Conservation (phyloP, 805 yeast species). For the Isabelozyma heimii region DNA sequence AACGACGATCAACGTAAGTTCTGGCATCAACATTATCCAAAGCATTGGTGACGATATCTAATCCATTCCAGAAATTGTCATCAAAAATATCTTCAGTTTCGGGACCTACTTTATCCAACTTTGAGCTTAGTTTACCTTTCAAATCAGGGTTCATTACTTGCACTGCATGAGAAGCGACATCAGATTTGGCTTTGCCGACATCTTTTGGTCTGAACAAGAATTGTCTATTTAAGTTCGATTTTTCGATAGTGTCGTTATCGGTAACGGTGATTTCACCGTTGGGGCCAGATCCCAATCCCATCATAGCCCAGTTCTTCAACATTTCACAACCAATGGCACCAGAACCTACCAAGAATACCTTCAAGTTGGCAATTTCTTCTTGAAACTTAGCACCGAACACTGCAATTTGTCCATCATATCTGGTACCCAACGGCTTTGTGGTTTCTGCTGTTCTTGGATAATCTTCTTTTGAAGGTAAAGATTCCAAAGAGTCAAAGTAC, state of each 20-base stretch:
- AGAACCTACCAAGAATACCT: slow-evolving; percentile 89
- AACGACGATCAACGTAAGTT: slow-evolving; percentile 94
- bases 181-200: slow-evolving; percentile 89
- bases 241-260: slow-evolving; percentile 93
- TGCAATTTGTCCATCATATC: slow-evolving; percentile 95
- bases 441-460: slow-evolving; percentile 67
- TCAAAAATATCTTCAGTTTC: slow-evolving; percentile 88
- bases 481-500: slow-evolving; percentile 92
- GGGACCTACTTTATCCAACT: slow-evolving; percentile 85
- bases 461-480: slow-evolving; percentile 62
- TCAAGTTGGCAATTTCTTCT: slow-evolving; percentile 67
- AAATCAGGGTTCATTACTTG: slow-evolving; percentile 82
- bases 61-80: slow-evolving; percentile 77
- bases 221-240: slow-evolving; percentile 94
- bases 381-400: slow-evolving; percentile 84
- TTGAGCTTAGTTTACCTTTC: slow-evolving; percentile 69
- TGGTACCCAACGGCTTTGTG: slow-evolving; percentile 70
- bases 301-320: slow-evolving; percentile 96
- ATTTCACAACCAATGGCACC: slow-evolving; percentile 99
- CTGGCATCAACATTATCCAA: slow-evolving; percentile 97
- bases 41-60: slow-evolving; percentile 94
- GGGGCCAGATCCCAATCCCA: slow-evolving; percentile 93
- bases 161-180: slow-evolving; percentile 85
- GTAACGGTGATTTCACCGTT: slow-evolving; percentile 82
- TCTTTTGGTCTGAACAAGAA: slow-evolving; percentile 92